These are phyloP conservation scores for Cutaneotrichosporon dermatis DNA, from an alignment of 1,284 basidiomycete species.

Conservation along the genomic window DNA sequence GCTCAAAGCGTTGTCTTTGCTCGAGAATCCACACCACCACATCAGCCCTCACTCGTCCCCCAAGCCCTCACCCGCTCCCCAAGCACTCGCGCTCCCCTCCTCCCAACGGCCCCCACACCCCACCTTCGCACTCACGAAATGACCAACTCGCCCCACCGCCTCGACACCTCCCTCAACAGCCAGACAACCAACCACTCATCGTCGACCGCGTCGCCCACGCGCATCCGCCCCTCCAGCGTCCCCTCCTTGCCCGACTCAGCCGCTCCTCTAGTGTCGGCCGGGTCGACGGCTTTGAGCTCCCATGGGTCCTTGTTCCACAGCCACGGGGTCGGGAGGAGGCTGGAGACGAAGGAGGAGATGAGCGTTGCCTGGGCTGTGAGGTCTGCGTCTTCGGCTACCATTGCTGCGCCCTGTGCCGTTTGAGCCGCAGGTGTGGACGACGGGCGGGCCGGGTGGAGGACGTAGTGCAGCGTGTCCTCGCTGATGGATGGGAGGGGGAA, in stretches of 20 bases:
- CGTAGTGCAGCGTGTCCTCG: conserved; percentile 78
- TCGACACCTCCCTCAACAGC: conserved; percentile 70
- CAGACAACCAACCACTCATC: conserved; percentile 95
- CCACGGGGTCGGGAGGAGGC: conserved; percentile 59
- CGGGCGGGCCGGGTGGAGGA: conserved; percentile 61
- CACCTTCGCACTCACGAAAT: conserved; percentile 47
- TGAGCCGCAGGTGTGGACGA: too few species aligned
- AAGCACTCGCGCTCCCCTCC: too few species aligned
- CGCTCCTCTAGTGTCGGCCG: background rate
- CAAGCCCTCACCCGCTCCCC: too few species aligned
- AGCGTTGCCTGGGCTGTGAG: conserved; percentile 64
- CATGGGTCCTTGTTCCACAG: conserved; percentile 86
- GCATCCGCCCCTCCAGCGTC: conserved; percentile 66
- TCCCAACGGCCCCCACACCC: too few species aligned
- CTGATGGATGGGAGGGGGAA: conserved; percentile 56
- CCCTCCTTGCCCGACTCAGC: conserved; percentile 14
- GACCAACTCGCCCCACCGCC: conserved; percentile 69
- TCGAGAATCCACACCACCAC: too few species aligned
- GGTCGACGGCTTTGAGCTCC: conserved; percentile 61
- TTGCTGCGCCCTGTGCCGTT: too few species aligned
- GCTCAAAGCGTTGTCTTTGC: too few species aligned
- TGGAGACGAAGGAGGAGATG: conserved; percentile 59
- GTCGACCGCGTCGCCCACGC: conserved; percentile 88
- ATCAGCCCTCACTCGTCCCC: too few species aligned
- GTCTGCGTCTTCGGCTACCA: conserved; percentile 42